phyloP scores from a whole-genome alignment of 2,329 filamentous ascomycete genomes.

The Colletotrichum orchidophilum region DNA sequence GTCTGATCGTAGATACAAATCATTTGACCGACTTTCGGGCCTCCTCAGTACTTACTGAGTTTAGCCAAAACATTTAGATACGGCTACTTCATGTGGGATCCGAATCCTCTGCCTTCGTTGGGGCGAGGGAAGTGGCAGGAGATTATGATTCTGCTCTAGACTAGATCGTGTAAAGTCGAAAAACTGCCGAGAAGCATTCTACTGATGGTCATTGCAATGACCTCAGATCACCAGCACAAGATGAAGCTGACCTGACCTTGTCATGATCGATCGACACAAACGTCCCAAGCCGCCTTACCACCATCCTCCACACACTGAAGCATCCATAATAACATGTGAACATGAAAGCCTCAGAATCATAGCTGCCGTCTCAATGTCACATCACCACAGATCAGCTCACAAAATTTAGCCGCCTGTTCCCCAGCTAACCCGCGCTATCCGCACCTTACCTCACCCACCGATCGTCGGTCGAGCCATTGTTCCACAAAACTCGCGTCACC shows the following conservation, averaged over 20 bases:
- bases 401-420: not conserved
- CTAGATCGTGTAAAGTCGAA: too few species aligned
- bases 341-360: not conserved
- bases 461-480: not conserved
- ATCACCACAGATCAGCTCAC: not conserved
- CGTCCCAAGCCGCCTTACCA: not conserved
- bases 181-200: not conserved
- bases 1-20: too few species aligned
- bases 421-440: not conserved
- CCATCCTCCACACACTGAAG: not conserved
- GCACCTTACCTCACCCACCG: not conserved
- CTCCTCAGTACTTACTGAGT: too few species aligned
- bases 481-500: not conserved
- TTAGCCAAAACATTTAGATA: too few species aligned
- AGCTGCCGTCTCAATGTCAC: not conserved
- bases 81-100: too few species aligned
- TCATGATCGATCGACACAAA: not conserved
- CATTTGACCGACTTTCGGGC: too few species aligned
- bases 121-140: too few species aligned
- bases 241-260: not conserved
- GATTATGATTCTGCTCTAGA: too few species aligned
- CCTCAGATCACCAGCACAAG: not conserved
- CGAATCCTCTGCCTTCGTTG: too few species aligned
- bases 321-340: slow-evolving; percentile 3
- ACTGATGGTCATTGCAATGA: not conserved